Evolutionary conservation across 176 grass and related monocot genomes (phyloP), one percentile per base, ranked within the genome.

Genomic region (Musa schizocarpa): DNA sequence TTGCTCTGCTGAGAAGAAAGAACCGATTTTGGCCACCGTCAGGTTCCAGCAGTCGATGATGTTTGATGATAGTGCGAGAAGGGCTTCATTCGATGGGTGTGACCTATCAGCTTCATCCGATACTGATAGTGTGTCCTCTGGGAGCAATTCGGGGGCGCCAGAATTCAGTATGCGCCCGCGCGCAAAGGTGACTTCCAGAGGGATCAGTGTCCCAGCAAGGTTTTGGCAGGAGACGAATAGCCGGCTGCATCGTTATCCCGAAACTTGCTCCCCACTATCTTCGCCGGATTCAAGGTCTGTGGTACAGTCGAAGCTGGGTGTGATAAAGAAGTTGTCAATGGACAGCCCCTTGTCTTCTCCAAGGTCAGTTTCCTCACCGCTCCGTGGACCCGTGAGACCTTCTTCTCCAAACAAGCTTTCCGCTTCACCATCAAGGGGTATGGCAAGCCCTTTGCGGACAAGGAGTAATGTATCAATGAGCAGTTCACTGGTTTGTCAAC

Each of bases 51-150:
- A 34, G 14, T 74, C 72, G 24, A 74, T 54, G 52, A 11, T 56
- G 52, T 77, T 77, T 21, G 75, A 77, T 9, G 75, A 77, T 17
- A 13, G 59, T 52, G 19, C 58, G 20, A 24, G 75, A n/a, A 50
- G 49, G n/a, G 49, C 49, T 22, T 53, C 58, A 1, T 77, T 77
- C 10, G 69, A 63, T 71, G 64, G 62, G 51, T 49, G 66, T 59
- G 83, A 85, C 34, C 65, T 85, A 11, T 85, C 83, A 2, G 53
- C 73, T 57, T 85, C 83, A 10, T 85, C 78, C n/a, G 83, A 85
- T 63, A 85, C 83, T 9, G 83, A 85, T 11, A 85, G 83, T 55
- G 73, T 81, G 13, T 85, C 83, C 11, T 85, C 83, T 63, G 83
- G 78, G 4, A 85, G 83, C 76, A 85, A 80, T 76, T 85, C 78